Evolutionary conservation across 306 rosid genomes (phyloP).

Genomic region (Vigna angularis): DNA sequence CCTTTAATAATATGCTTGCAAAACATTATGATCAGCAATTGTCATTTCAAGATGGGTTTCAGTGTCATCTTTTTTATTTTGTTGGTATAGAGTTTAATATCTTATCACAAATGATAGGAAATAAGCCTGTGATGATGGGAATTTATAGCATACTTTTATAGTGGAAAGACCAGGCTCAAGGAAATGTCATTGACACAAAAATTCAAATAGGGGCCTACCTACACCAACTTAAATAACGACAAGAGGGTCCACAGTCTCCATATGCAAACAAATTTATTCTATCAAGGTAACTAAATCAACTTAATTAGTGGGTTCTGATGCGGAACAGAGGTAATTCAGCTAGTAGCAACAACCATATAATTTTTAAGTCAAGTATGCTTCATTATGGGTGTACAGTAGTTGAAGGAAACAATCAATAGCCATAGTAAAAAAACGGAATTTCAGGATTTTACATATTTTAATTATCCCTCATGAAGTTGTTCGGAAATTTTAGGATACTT

Average conservation of each 20-base stretch:
- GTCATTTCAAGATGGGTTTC: slow-evolving; percentile 38
- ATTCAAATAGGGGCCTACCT: neutral
- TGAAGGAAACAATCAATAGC: neutral
- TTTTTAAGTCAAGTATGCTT: neutral
- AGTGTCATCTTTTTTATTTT: neutral
- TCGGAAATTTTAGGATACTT: neutral
- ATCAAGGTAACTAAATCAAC: neutral
- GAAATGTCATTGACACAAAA: neutral
- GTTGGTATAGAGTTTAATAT: slow-evolving; percentile 18
- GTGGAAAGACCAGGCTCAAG: neutral
- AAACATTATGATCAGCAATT: slow-evolving; percentile 40
- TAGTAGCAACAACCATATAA: neutral
- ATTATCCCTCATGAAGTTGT: neutral
- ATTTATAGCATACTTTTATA: neutral
- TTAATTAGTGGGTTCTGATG: neutral
- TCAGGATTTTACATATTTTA: neutral
- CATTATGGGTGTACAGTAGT: neutral
- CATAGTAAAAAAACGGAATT: neutral
- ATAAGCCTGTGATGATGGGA: slow-evolving; percentile 26
- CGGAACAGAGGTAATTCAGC: neutral
- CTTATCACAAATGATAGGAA: slow-evolving; percentile 26
- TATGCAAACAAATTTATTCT: neutral
- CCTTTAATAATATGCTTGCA: slow-evolving; percentile 24
- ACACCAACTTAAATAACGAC: neutral
- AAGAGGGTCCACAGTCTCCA: slow-evolving; percentile 12